Conservation (phyloP, 176 grass and related monocot species). For the Avena sativa region DNA sequence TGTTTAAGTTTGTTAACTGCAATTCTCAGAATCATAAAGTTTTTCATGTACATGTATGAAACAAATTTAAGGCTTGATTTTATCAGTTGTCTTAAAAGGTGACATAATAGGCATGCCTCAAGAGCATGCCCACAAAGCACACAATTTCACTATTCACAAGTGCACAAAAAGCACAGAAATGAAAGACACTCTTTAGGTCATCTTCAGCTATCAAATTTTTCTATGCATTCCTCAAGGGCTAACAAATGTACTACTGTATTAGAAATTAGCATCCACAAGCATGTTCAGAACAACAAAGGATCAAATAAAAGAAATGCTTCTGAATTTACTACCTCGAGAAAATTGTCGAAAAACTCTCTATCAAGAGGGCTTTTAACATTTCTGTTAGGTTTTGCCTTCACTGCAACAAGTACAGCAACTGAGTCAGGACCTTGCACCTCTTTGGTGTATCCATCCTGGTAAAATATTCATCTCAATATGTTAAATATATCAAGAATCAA, state of each 20-base stretch:
- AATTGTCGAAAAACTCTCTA: conserved; percentile 64
- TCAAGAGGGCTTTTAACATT: conserved; percentile 58
- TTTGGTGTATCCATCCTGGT: conserved; percentile 85
- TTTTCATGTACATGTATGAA: not conserved
- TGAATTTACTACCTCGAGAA: conserved; percentile 61
- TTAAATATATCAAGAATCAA: not conserved
- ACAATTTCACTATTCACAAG: not conserved
- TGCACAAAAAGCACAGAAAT: not conserved
- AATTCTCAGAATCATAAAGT: not conserved
- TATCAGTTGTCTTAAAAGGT: not conserved
- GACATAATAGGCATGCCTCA: not conserved
- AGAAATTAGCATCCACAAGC: not conserved
- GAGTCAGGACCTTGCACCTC: conserved; percentile 60
- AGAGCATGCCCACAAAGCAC: not conserved
- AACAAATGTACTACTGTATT: not conserved
- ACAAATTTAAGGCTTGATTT: conserved; percentile 21
- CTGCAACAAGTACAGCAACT: conserved; percentile 58
- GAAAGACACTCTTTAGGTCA: not conserved
- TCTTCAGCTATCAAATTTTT: conserved; percentile 6
- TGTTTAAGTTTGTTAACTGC: not conserved
- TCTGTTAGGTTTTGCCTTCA: conserved; percentile 66
- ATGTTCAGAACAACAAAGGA: not conserved
- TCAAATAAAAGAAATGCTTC: not conserved
- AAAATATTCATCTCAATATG: conserved; percentile 24
- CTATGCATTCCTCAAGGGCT: not conserved